These are phyloP conservation scores for Russula emetica DNA, from an alignment of 768 basidiomycete species.

Conservation along the genomic window DNA sequence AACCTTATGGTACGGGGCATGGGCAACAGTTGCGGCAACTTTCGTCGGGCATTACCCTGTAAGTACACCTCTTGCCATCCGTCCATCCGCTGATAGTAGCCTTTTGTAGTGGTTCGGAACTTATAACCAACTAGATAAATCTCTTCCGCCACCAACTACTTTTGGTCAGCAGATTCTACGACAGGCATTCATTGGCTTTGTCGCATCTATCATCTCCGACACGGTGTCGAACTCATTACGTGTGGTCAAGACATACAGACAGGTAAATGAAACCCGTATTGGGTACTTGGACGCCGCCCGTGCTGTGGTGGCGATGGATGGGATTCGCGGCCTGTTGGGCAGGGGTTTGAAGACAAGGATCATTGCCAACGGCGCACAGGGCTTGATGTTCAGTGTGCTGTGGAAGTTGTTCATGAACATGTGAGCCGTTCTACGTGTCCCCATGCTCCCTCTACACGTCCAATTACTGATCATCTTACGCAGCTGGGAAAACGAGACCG, in stretches of 20 bases:
- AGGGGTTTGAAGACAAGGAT: constrained; percentile 88
- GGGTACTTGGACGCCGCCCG: constrained; percentile 75
- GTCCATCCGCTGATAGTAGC: neutral
- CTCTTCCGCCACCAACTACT: constrained; percentile 54
- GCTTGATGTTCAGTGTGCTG: constrained; percentile 83
- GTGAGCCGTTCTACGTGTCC: constrained; percentile 43
- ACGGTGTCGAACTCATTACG: constrained; percentile 83
- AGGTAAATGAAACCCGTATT: constrained; percentile 79
- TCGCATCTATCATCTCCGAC: constrained; percentile 80
- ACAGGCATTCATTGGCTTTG: constrained; percentile 89
- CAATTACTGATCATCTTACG: neutral
- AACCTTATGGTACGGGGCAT: constrained; percentile 83
- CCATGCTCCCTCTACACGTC: neutral
- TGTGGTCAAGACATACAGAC: constrained; percentile 93
- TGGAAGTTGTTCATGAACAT: constrained; percentile 90
- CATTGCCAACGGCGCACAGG: constrained; percentile 86
- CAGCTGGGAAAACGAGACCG: constrained; percentile 19
- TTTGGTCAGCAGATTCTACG: constrained; percentile 59
- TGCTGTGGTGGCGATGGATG: constrained; percentile 71
- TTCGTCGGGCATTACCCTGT: constrained; percentile 91
- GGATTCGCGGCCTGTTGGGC: constrained; percentile 75
- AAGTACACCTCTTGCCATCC: constrained; percentile 27
- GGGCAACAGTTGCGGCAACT: constrained; percentile 90
- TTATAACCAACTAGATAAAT: constrained; percentile 73
- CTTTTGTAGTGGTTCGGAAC: constrained; percentile 68